Base-by-base conservation (phyloP, 495 filamentous ascomycete species). In the Annulohypoxylon nitens region DNA sequence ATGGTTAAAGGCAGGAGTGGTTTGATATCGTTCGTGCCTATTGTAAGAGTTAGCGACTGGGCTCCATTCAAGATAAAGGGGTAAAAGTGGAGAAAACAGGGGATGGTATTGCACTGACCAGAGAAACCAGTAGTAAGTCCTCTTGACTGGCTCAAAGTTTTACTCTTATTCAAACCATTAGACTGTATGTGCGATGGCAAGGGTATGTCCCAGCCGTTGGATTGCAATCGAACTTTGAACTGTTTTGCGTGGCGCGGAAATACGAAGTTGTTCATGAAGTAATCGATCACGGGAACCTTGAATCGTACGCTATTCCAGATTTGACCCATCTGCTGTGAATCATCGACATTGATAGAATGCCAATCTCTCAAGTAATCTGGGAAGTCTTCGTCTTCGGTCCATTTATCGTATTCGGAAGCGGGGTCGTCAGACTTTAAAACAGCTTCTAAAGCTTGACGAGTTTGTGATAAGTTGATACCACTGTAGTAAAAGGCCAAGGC, bases 171-270 rank as follows among this genome's bases (percentile, higher is more conserved):
- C 30, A 48, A 7, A 5, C 25, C 47, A 1, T 53, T 20, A 11
- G 51, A 53, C 11, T 47, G 16, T 16, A 25, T 12, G 2, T 20
- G 10, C 0, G 74, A 71, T 62, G 74, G 74, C 5, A 84, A 57
- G 1, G 85, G 84, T 20, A 88, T 80, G 68, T 88, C 86, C 86
- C 86, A 88, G 0, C 86, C 84, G 23, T 81, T 85, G 2, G 85
- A 81, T 55, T 86, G 82, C 12, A 88, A 67, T 59, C 87, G 87
- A 14, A 80, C 64, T 26, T 75, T 72, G 70, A 88, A 88, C 68
- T 86, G 83, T 66, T 86, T 87, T 0, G 84, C 84, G 61, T 88
- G 81, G 8, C 43, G 71, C 0, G 86, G 86, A 53, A 88, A 88
- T 23, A 88, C 86, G 68, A 86, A 85, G 48, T 83, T 81, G 72